Evolutionary conservation across 805 yeast species (phyloP).

Genomic region (Teunomyces cretensis): DNA sequence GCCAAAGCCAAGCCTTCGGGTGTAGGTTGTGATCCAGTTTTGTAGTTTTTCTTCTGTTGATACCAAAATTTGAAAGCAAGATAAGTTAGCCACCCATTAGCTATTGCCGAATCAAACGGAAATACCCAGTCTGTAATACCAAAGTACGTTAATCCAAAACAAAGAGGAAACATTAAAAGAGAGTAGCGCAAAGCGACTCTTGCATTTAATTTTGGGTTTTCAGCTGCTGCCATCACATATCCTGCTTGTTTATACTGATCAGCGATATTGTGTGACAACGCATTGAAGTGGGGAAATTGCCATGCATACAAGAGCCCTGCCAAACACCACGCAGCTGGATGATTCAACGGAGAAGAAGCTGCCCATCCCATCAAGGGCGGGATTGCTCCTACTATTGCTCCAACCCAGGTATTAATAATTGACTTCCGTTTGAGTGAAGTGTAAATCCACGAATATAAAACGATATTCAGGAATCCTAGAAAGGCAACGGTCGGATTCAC

Average conservation of each 20-base stretch:
- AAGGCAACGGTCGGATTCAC: slow-evolving; percentile 83
- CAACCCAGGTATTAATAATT: slow-evolving; percentile 95
- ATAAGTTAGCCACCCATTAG: slow-evolving; percentile 84
- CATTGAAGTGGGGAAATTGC: slow-evolving; percentile 98
- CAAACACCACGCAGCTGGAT: slow-evolving; percentile 94
- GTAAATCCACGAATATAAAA: slow-evolving; percentile 84
- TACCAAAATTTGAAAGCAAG: slow-evolving; percentile 82
- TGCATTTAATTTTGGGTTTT: slow-evolving; percentile 87
- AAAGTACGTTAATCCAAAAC: slow-evolving; percentile 75
- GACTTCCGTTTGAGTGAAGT: slow-evolving; percentile 85
- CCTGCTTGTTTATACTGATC: slow-evolving; percentile 91
- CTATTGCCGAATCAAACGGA: slow-evolving; percentile 73
- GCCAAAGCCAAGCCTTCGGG: slow-evolving; percentile 61
- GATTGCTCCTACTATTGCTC: slow-evolving; percentile 97
- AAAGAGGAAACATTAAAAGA: slow-evolving; percentile 88
- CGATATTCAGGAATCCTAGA: slow-evolving; percentile 79
- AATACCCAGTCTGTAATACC: slow-evolving; percentile 82
- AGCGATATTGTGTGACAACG: slow-evolving; percentile 83
- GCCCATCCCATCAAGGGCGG: slow-evolving; percentile 99
- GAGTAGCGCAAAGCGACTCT: slow-evolving; percentile 91
- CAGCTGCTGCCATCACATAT: slow-evolving; percentile 95
- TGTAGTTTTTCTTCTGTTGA: slow-evolving; percentile 68
- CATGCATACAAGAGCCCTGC: slow-evolving; percentile 91
- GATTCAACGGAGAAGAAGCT: slow-evolving; percentile 65
- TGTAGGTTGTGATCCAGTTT: slow-evolving; percentile 42